Evolutionary conservation across 1,284 basidiomycete genomes (phyloP).

Genomic region (Puccinia triticina): DNA sequence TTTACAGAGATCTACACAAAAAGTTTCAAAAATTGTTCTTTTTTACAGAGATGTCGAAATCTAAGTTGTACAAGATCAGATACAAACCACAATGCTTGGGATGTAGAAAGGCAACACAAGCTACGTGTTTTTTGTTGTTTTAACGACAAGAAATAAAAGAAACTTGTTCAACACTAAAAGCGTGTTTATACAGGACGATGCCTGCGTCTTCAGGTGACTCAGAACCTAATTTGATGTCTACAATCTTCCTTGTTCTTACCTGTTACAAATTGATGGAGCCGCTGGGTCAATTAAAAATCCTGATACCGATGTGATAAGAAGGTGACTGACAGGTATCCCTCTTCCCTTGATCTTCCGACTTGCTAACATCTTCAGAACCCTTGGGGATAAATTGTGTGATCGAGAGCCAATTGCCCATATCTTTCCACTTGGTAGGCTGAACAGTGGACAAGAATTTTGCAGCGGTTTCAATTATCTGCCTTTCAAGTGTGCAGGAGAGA

Average conservation of each 20-base stretch:
- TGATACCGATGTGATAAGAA: background rate
- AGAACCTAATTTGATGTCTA: no score
- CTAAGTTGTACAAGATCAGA: background rate
- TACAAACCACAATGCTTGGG: background rate
- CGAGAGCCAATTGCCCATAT: conserved; percentile 7
- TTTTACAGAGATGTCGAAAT: background rate
- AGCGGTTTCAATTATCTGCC: background rate
- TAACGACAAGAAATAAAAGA: no score
- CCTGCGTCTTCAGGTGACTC: no score
- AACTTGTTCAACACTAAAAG: no score
- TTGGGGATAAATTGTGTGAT: conserved; percentile 2
- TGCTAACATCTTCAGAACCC: background rate
- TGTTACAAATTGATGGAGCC: no score
- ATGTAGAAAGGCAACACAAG: no score
- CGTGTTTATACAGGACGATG: no score
- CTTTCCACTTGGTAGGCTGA: conserved; percentile 28
- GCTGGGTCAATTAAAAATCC: no score
- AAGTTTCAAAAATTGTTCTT: no score
- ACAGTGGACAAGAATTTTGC: background rate
- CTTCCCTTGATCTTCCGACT: background rate
- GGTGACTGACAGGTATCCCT: background rate
- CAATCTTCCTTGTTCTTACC: no score
- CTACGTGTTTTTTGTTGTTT: background rate
- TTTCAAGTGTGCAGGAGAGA: background rate
- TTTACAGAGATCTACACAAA: no score